Evolutionary conservation across 1,139 yeast genomes (phyloP), one percentile per base, ranked within the genome.

Genomic region (Kluyveromyces marxianus): DNA sequence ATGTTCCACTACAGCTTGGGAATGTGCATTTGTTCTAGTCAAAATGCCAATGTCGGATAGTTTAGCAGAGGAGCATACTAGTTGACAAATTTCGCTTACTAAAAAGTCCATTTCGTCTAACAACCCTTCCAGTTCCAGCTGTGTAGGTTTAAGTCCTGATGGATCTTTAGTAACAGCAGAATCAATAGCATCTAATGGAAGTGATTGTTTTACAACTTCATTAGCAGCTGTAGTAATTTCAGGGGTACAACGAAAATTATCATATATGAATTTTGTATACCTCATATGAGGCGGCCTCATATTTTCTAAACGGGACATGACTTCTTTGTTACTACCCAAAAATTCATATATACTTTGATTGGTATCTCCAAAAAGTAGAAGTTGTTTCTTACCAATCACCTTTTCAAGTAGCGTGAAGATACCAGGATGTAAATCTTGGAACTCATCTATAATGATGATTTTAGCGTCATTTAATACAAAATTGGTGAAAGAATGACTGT

Each of bases 331-430:
- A 1, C 81, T 70, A 0, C 88, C 87, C 35, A 81, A 57, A 58
- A 83, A 84, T 29, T 72, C 79, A 59, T 81, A 85, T 25, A 85
- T 81, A 45, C 84, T 75, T 60, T 85, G 95, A 58, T 81, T 72
- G 1, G 80, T 77, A 60, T 85, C 95, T 1, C 94, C 94, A 2
- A 88, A 84, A 25, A 83, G 66, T 0, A 83, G 75, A 14, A 85
- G 55, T 58, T 81, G 88, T 44, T 75, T 72, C 1, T 56, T 53
- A 4, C 50, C 50, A 0, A 69, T 51, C 1, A 82, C 59, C 1
- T 61, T 56, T 39, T 65, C 59, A 3, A 83, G 62, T 4, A 84
- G 60, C 8, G 69, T 67, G 40, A 76, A 58, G 27, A 83, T 67
- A n/a, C 68, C 69, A 0, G 73, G 71, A 51, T 79, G 75, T 63